Evolutionary conservation across 164 flowering plant genomes (phyloP).

Genomic region (Nelumbo lutea): DNA sequence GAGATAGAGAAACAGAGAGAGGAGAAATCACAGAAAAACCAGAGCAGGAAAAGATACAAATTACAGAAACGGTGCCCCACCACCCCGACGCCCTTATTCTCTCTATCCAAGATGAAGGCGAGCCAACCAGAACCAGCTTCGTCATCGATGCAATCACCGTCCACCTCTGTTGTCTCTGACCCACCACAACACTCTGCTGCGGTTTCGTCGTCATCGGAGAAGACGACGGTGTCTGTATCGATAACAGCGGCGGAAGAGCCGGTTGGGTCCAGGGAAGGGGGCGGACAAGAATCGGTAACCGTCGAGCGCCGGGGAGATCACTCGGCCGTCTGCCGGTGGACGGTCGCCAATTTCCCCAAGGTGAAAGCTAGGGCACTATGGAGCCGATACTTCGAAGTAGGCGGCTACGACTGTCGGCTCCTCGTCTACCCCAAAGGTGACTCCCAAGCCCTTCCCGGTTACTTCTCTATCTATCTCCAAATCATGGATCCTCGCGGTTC

Average conservation of each 20-base stretch:
- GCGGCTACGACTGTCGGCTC: slow-evolving; percentile 83
- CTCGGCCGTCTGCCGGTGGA: slow-evolving; percentile 82
- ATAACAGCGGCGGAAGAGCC: neutral
- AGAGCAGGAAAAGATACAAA: too few relatives aligned
- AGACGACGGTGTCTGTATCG: neutral
- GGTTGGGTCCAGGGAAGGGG: slow-evolving; percentile 7
- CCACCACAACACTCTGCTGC: neutral
- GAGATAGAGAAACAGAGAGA: too few relatives aligned
- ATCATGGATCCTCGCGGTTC: slow-evolving; percentile 86
- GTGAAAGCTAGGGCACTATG: slow-evolving; percentile 34
- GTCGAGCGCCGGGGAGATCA: slow-evolving; percentile 63
- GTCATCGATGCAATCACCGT: neutral
- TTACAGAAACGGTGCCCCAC: too few relatives aligned
- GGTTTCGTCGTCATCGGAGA: neutral
- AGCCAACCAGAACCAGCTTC: neutral
- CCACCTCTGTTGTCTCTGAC: neutral
- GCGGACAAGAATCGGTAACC: slow-evolving; percentile 49
- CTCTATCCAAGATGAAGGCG: neutral
- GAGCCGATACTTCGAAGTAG: slow-evolving; percentile 76
- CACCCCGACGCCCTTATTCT: too few relatives aligned
- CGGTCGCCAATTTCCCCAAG: slow-evolving; percentile 63
- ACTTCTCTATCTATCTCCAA: too few relatives aligned
- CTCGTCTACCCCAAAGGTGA: too few relatives aligned
- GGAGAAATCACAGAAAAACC: too few relatives aligned
- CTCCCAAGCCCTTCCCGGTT: too few relatives aligned